Conservation (phyloP, 495 filamentous ascomycete genomes). For the Penicillium coprophilum region DNA sequence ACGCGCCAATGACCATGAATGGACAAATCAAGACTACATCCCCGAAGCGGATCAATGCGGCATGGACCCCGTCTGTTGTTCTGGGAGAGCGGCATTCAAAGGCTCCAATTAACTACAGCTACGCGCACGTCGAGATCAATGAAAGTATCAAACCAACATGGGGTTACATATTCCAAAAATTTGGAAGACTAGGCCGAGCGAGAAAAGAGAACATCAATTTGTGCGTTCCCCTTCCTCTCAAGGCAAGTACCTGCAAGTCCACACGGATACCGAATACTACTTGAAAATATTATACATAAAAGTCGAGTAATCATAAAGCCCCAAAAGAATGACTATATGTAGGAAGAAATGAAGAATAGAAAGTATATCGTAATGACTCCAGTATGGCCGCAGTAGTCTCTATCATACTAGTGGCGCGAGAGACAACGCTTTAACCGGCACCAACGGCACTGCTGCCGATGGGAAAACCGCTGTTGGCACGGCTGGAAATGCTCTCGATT, state of each 20-base stretch:
- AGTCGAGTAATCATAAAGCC: neutral
- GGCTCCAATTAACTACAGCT: neutral
- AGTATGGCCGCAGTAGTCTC: constrained; percentile 12
- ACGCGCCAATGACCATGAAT: no score
- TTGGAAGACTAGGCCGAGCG: neutral
- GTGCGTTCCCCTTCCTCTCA: neutral
- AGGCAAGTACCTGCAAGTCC: constrained; percentile 1
- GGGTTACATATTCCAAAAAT: neutral
- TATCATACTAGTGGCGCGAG: constrained; percentile 14
- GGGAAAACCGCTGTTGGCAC: constrained; percentile 11
- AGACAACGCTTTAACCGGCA: constrained; percentile 7
- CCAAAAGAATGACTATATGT: neutral
- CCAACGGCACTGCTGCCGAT: constrained; percentile 9
- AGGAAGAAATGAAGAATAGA: constrained; percentile 7
- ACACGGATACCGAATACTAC: constrained; percentile 12
- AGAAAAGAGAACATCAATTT: neutral
- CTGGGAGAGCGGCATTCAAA: neutral
- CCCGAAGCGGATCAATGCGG: neutral
- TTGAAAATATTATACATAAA: constrained; percentile 19
- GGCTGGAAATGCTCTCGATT: constrained; percentile 7
- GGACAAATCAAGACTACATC: neutral
- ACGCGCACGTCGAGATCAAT: neutral
- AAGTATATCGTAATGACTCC: neutral
- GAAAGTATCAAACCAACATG: neutral
- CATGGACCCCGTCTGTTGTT: neutral